Evolutionary conservation across 148 eudicot genomes (phyloP).

Genomic region (Camellia sinensis): DNA sequence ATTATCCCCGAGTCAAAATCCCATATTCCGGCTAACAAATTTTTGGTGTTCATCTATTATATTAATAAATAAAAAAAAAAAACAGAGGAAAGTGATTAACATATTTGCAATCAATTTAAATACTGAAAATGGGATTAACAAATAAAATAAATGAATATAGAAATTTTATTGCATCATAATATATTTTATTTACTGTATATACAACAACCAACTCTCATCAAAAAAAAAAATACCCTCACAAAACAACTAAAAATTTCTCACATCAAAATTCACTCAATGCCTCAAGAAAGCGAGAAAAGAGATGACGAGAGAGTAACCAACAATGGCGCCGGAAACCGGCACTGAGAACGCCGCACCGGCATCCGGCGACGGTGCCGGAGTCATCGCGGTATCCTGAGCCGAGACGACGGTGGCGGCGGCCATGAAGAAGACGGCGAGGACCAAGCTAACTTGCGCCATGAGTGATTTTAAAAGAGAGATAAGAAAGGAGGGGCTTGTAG

Average conservation of each 20-base stretch:
- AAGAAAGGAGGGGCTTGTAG: not conserved
- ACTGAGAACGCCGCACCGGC: constrained; percentile 19
- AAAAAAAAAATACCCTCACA: too few species aligned
- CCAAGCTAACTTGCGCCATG: constrained; percentile 23
- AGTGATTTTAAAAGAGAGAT: not conserved
- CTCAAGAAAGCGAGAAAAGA: constrained; percentile 16
- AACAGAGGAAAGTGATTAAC: too few species aligned
- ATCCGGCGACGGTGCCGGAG: constrained; percentile 21
- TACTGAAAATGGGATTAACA: too few species aligned
- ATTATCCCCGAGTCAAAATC: too few species aligned
- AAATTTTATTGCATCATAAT: too few species aligned
- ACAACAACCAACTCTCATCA: too few species aligned
- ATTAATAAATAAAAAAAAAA: too few species aligned
- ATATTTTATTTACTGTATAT: too few species aligned
- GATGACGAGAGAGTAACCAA: constrained; percentile 12
- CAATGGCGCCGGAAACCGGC: constrained; percentile 7
- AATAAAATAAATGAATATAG: too few species aligned
- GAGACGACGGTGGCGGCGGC: not conserved
- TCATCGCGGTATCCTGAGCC: constrained; percentile 13
- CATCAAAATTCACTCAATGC: not conserved
- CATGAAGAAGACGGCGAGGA: not conserved
- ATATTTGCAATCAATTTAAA: too few species aligned
- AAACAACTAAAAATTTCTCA: not conserved
- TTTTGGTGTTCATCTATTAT: too few species aligned
- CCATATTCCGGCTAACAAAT: too few species aligned